These are phyloP conservation scores for Phytopythium chamaehyphon DNA, from an alignment of 352 stramenopile genomes.

Conservation along the genomic window DNA sequence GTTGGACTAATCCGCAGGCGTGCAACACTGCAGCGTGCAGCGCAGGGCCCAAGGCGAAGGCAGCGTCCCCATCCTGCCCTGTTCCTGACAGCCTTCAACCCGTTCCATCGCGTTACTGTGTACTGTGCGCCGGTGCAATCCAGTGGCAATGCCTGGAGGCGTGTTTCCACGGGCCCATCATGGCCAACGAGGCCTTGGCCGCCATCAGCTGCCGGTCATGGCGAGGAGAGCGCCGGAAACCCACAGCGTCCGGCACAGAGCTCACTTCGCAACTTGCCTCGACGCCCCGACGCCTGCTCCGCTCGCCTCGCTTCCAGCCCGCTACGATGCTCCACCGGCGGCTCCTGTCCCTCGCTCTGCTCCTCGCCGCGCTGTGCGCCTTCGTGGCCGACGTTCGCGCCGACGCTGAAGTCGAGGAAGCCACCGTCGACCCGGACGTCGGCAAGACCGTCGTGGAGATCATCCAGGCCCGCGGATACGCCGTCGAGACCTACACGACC, in stretches of 20 bases:
- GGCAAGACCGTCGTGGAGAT: constrained; percentile 23
- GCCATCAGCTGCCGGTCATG: no score
- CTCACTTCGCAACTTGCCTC: constrained; percentile 3
- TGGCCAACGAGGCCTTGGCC: no score
- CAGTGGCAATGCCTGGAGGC: no score
- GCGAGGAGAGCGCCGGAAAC: no score
- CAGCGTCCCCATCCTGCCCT: not conserved
- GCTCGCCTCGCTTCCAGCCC: not conserved
- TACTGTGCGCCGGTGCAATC: no score
- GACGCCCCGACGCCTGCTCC: not conserved
- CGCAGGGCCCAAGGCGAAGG: not conserved
- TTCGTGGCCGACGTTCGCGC: not conserved
- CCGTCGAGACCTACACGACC: constrained; percentile 41
- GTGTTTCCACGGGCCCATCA: no score
- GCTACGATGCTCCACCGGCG: not conserved
- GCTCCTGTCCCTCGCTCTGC: not conserved
- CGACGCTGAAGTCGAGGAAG: constrained; percentile 5
- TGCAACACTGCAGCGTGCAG: not conserved
- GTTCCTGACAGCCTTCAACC: not conserved
- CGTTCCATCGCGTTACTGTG: constrained; percentile 2
- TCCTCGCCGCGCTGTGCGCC: not conserved
- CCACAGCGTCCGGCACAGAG: no score
- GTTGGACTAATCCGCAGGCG: constrained; percentile 2
- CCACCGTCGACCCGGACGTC: constrained; percentile 19
- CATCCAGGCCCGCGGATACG: constrained; percentile 37